Percentiles rank a stretch among this genome's conserved stretches.
phyloP scores from a whole-genome alignment of 169 alveolate species.

The Sarcocystis neurona region DNA sequence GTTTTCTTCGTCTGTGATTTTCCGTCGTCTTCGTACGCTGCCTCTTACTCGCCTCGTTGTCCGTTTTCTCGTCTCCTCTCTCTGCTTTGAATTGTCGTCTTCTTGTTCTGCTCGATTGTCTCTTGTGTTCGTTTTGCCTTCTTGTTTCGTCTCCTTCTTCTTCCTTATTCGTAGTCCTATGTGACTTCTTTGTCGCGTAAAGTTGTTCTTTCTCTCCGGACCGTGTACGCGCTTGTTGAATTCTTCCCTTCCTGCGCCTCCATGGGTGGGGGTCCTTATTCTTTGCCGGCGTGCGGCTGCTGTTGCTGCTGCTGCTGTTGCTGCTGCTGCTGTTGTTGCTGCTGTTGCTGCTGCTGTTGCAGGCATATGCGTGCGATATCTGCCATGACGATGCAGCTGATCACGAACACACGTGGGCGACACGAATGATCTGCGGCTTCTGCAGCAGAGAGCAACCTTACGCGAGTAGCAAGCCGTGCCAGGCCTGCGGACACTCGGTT shows the following conservation, averaged over 20 bases:
- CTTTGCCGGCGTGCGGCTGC: background rate
- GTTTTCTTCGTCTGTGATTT: no score
- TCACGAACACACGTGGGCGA: conserved; percentile 83
- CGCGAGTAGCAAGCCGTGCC: conserved; percentile 59
- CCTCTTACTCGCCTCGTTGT: no score
- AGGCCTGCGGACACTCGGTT: conserved; percentile 61
- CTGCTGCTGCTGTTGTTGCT: background rate
- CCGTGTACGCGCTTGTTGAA: background rate
- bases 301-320: background rate
- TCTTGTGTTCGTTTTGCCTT: background rate
- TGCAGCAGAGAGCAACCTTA: conserved; percentile 78
- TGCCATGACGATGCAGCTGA: conserved; percentile 85
- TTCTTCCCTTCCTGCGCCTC: background rate
- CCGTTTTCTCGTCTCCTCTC: no score
- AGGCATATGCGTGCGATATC: conserved; percentile 85
- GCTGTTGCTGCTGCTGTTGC: background rate
- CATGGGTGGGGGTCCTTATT: background rate
- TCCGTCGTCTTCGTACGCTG: no score
- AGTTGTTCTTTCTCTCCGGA: background rate
- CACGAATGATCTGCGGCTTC: conserved; percentile 85
- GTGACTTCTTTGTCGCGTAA: no score
- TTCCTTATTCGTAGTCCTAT: no score
- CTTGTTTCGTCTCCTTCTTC: background rate
- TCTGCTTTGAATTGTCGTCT: background rate
- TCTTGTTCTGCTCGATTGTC: background rate